These are phyloP conservation scores for Suhomyces faveliae DNA, from an alignment of 805 yeast species.

Conservation along the genomic window DNA sequence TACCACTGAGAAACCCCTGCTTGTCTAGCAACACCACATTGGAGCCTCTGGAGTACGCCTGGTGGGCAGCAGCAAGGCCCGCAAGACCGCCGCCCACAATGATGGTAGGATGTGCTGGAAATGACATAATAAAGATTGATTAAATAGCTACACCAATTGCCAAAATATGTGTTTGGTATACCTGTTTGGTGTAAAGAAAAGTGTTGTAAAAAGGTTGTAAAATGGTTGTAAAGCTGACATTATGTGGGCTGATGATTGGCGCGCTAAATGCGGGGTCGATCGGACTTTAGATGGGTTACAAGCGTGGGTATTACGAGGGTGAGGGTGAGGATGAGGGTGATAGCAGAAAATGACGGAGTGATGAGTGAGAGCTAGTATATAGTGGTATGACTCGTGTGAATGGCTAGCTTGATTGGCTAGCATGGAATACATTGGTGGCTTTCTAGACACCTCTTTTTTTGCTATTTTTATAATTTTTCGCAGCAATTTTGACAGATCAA, in stretches of 20 bases:
- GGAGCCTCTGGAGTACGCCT: constrained; percentile 51
- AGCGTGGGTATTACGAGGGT: background rate
- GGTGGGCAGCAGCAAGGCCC: constrained; percentile 62
- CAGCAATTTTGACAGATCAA: no score
- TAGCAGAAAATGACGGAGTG: no score
- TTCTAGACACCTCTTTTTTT: background rate
- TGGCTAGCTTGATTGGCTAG: no score
- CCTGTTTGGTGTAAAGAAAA: no score
- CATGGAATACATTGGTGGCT: background rate
- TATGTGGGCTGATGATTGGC: background rate
- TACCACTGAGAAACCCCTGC: constrained; percentile 61
- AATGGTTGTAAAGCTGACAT: background rate
- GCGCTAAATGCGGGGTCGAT: background rate
- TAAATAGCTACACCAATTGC: background rate
- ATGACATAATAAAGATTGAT: background rate
- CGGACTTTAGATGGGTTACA: background rate
- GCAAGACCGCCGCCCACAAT: constrained; percentile 68
- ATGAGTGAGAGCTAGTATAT: no score
- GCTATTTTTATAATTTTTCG: no score
- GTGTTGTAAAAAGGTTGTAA: no score
- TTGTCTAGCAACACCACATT: constrained; percentile 56
- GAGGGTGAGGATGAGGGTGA: no score
- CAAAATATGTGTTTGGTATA: no score
- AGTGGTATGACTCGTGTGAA: no score
- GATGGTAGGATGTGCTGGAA: constrained; percentile 42